Conservation (phyloP, 1,139 yeast genomes). For the Suhomyces terraborum region DNA sequence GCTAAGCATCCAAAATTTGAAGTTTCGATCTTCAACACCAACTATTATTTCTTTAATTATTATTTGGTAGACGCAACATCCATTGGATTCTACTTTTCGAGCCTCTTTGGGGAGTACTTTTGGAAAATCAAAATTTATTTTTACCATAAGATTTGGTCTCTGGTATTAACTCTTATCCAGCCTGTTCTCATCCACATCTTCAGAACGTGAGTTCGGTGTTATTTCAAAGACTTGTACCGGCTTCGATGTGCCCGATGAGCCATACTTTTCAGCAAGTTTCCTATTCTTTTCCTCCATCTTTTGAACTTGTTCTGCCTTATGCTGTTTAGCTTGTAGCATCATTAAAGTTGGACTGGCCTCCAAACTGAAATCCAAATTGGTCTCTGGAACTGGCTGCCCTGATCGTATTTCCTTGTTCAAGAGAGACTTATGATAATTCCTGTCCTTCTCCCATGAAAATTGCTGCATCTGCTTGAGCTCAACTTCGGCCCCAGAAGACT, state of each 20-base stretch:
- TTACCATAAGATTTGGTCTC: too few relatives aligned
- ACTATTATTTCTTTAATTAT: too few relatives aligned
- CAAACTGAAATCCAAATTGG: constrained; percentile 44
- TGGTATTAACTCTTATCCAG: too few relatives aligned
- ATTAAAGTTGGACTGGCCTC: constrained; percentile 66
- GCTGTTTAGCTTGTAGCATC: constrained; percentile 44
- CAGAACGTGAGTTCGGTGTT: neutral
- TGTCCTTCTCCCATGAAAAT: constrained; percentile 54
- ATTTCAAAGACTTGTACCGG: neutral
- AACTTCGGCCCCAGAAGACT: constrained; percentile 53
- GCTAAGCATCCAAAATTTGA: too few relatives aligned
- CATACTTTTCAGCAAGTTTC: constrained; percentile 35
- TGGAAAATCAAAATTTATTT: too few relatives aligned
- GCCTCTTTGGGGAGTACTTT: too few relatives aligned
- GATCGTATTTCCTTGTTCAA: constrained; percentile 14
- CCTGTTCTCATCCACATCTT: too few relatives aligned
- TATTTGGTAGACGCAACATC: too few relatives aligned
- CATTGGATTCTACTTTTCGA: too few relatives aligned
- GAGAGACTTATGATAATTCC: constrained; percentile 21
- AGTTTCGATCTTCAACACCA: too few relatives aligned
- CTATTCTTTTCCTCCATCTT: constrained; percentile 28
- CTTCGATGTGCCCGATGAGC: constrained; percentile 9
- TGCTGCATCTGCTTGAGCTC: constrained; percentile 49
- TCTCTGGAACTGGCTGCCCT: constrained; percentile 23
- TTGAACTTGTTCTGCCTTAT: constrained; percentile 30